Percentiles rank a stretch among this genome's conserved stretches.
phyloP scores from a whole-genome alignment of 2,329 filamentous ascomycete species.

The Exophiala alcalophila region DNA sequence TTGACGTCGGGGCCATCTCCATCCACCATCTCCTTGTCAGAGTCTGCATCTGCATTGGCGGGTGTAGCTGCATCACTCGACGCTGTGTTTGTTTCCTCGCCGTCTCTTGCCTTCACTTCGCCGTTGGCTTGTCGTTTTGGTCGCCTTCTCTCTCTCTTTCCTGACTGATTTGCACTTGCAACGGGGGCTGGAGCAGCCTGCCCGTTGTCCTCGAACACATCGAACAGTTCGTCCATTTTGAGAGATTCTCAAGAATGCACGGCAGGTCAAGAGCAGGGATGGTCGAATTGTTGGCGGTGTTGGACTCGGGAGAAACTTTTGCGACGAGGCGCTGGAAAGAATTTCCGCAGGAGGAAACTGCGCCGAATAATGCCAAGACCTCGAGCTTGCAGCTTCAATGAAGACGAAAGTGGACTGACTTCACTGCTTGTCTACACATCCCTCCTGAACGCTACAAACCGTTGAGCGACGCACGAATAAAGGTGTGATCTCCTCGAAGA shows the following conservation, averaged over 20 bases:
- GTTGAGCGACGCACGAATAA: constrained; percentile 1
- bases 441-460: constrained; percentile 7
- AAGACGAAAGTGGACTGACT: constrained; percentile 16
- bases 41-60: constrained; percentile 7
- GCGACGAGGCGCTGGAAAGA: too few relatives aligned
- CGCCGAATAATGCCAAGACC: constrained; percentile 10
- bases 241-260: too few relatives aligned
- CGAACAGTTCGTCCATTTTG: constrained; percentile 74
- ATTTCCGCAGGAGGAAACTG: constrained; percentile 5
- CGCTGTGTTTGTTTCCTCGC: constrained; percentile 7
- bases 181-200: constrained; percentile 39
- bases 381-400: constrained; percentile 15
- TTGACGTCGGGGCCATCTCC: constrained; percentile 44
- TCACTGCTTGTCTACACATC: constrained; percentile 5
- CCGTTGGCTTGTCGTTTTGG: constrained; percentile 79
- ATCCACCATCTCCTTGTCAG: constrained; percentile 29
- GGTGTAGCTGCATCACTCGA: constrained; percentile 10
- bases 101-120: constrained; percentile 58
- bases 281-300: neutral
- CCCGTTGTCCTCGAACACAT: constrained; percentile 71
- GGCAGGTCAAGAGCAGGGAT: too few relatives aligned
- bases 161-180: constrained; percentile 35
- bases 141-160: constrained; percentile 64
- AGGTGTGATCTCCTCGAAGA: neutral
- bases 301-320: too few relatives aligned